Conservation (phyloP, 805 yeast species). For the Starmera pachycereana region DNA sequence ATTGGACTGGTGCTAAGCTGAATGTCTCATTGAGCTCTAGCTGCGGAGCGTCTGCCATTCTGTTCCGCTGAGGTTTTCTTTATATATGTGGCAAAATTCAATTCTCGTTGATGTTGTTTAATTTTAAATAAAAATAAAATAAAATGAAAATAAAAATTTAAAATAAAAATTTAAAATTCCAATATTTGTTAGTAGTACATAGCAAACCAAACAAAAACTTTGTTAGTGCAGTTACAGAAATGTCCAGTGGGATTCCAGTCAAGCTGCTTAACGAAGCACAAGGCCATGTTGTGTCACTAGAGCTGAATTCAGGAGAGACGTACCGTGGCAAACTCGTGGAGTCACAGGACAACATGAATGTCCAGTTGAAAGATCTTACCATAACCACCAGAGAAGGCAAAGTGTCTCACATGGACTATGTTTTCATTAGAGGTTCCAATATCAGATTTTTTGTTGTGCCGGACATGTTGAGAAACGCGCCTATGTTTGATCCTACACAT, state of each 20-base stretch:
- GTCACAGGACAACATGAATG: slow-evolving; percentile 89
- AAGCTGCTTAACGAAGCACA: slow-evolving; percentile 80
- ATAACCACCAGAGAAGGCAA: slow-evolving; percentile 71
- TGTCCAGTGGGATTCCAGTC: slow-evolving; percentile 63
- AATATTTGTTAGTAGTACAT: too few relatives aligned
- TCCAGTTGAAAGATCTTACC: slow-evolving; percentile 72
- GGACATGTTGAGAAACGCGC: slow-evolving; percentile 80
- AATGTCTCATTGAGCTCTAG: slow-evolving; percentile 9
- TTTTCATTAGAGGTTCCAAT: slow-evolving; percentile 87
- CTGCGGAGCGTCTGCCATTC: slow-evolving; percentile 3
- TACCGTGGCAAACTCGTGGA: slow-evolving; percentile 82
- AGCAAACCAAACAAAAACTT: not conserved
- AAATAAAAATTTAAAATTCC: slow-evolving; percentile 3
- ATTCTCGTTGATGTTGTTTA: not conserved
- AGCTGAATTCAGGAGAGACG: slow-evolving; percentile 74
- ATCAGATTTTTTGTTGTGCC: slow-evolving; percentile 80
- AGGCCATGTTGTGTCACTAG: slow-evolving; percentile 81
- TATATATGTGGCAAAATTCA: not conserved
- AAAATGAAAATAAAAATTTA: too few relatives aligned
- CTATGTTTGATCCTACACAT: slow-evolving; percentile 58
- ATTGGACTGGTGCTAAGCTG: slow-evolving; percentile 34
- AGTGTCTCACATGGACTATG: slow-evolving; percentile 69
- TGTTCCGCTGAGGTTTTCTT: too few relatives aligned
- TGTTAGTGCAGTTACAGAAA: not conserved
- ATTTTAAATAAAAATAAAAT: not conserved